A percentile compares a stretch with the other conserved stretches of the same genome.
phyloP scores from a whole-genome alignment of 2,329 filamentous ascomycete genomes.

The Trichoderma sp. region DNA sequence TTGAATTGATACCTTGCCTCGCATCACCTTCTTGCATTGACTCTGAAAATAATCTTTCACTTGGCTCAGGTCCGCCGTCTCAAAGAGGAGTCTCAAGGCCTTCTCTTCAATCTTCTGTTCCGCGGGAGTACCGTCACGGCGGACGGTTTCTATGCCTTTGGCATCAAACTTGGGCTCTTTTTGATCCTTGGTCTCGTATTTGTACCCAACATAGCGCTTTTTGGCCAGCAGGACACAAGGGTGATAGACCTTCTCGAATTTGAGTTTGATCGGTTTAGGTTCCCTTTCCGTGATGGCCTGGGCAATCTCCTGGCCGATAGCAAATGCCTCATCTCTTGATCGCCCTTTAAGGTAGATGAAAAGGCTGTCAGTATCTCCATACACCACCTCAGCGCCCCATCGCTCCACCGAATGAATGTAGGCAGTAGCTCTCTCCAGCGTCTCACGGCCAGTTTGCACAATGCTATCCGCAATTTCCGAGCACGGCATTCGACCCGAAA shows the following conservation, averaged over 20 bases:
- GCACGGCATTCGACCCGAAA: slow-evolving; percentile 96
- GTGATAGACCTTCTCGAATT: slow-evolving; percentile 98
- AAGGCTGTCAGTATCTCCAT: slow-evolving; percentile 94
- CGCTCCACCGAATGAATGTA: slow-evolving; percentile 81
- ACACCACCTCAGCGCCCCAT: slow-evolving; percentile 96
- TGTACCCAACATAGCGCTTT: slow-evolving; percentile 97
- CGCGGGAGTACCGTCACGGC: slow-evolving; percentile 88
- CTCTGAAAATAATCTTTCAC: slow-evolving; percentile 87
- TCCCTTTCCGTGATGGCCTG: slow-evolving; percentile 84
- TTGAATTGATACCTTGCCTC: slow-evolving; percentile 79
- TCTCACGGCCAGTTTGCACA: slow-evolving; percentile 92
- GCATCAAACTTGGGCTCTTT: slow-evolving; percentile 86
- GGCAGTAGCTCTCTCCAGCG: slow-evolving; percentile 87
- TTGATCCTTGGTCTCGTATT: slow-evolving; percentile 80
- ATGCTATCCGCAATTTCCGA: slow-evolving; percentile 98
- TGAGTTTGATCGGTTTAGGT: slow-evolving; percentile 87
- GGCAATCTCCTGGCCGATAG: slow-evolving; percentile 89
- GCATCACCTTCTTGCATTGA: slow-evolving; percentile 91
- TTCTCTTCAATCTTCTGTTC: slow-evolving; percentile 97
- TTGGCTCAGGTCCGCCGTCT: slow-evolving; percentile 81
- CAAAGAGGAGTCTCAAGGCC: slow-evolving; percentile 82
- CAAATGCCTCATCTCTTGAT: slow-evolving; percentile 83
- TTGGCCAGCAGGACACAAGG: slow-evolving; percentile 93
- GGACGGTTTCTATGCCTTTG: slow-evolving; percentile 96
- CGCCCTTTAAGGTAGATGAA: slow-evolving; percentile 88